These are phyloP conservation scores for Kluyveromyces starmeri DNA, from an alignment of 805 yeast species.

Conservation along the genomic window DNA sequence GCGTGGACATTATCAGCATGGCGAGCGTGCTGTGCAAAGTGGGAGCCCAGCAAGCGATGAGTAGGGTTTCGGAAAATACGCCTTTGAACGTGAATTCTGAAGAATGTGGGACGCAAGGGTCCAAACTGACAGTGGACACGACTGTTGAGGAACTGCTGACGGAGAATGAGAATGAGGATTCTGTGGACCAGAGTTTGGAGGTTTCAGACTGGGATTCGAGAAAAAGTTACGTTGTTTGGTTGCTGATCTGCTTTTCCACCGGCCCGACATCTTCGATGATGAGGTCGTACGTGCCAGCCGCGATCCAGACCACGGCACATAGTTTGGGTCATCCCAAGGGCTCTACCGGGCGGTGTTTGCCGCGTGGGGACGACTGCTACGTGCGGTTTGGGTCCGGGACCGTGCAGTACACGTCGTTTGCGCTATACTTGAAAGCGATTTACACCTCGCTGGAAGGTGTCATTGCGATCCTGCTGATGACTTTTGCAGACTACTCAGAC, in stretches of 20 bases:
- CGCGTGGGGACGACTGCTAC: conserved; percentile 32
- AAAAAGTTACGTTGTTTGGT: conserved; percentile 28
- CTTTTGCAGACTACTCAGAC: conserved; percentile 34
- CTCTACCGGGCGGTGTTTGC: conserved; percentile 21
- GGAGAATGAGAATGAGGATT: no score
- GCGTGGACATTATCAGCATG: no score
- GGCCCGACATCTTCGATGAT: conserved; percentile 37
- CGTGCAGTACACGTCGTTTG: conserved; percentile 32
- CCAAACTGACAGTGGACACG: not conserved
- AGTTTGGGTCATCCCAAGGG: conserved; percentile 24
- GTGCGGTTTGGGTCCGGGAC: conserved; percentile 29
- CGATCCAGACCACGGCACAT: conserved; percentile 31
- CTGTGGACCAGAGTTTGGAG: no score
- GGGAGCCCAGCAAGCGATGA: no score
- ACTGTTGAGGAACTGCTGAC: no score
- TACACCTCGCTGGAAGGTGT: conserved; percentile 34
- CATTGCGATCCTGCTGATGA: conserved; percentile 31
- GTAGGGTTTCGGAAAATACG: no score
- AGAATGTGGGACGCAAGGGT: no score
- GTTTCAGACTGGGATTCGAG: conserved; percentile 15
- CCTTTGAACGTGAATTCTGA: no score
- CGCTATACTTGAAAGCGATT: conserved; percentile 31
- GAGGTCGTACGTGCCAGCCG: conserved; percentile 34
- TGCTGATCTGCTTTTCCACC: conserved; percentile 32
- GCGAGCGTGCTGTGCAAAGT: no score